These are phyloP conservation scores for Candida germanica DNA, from an alignment of 805 yeast genomes.

Conservation along the genomic window DNA sequence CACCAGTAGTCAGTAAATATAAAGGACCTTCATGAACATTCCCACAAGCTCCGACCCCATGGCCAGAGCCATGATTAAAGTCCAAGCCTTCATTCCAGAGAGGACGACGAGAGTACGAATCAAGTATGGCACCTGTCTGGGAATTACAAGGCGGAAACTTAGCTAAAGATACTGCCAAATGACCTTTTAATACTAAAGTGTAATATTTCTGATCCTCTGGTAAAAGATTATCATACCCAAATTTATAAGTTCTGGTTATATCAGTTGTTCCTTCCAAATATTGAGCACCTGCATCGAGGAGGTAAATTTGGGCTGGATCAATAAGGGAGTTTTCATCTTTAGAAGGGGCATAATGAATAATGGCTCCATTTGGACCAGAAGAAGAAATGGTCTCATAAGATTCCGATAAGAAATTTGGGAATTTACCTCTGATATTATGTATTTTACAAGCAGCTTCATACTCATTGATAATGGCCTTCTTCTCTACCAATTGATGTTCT, in stretches of 20 bases:
- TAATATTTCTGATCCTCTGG: slow-evolving; percentile 69
- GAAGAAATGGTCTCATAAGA: slow-evolving; percentile 78
- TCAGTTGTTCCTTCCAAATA: slow-evolving; percentile 80
- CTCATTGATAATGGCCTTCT: slow-evolving; percentile 50
- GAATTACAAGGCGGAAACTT: slow-evolving; percentile 67
- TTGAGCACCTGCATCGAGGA: slow-evolving; percentile 60
- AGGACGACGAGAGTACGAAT: slow-evolving; percentile 77
- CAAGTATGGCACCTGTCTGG: slow-evolving; percentile 73
- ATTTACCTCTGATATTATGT: slow-evolving; percentile 49
- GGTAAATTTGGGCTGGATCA: slow-evolving; percentile 53
- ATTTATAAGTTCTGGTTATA: slow-evolving; percentile 84
- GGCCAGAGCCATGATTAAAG: slow-evolving; percentile 95
- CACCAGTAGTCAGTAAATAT: slow-evolving; percentile 61
- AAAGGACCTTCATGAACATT: slow-evolving; percentile 95
- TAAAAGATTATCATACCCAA: slow-evolving; percentile 33
- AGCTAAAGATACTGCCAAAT: slow-evolving; percentile 77
- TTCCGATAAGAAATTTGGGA: slow-evolving; percentile 58
- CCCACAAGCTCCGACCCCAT: slow-evolving; percentile 90
- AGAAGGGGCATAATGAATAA: slow-evolving; percentile 74
- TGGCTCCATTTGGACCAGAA: slow-evolving; percentile 70
- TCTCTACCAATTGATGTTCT: slow-evolving; percentile 49
- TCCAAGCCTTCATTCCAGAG: slow-evolving; percentile 81
- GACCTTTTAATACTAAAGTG: slow-evolving; percentile 88
- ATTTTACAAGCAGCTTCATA: slow-evolving; percentile 63
- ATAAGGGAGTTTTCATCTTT: slow-evolving; percentile 55